These are phyloP conservation scores for Ceratobasidium sp. DNA, from an alignment of 1,284 basidiomycete genomes.

Conservation along the genomic window DNA sequence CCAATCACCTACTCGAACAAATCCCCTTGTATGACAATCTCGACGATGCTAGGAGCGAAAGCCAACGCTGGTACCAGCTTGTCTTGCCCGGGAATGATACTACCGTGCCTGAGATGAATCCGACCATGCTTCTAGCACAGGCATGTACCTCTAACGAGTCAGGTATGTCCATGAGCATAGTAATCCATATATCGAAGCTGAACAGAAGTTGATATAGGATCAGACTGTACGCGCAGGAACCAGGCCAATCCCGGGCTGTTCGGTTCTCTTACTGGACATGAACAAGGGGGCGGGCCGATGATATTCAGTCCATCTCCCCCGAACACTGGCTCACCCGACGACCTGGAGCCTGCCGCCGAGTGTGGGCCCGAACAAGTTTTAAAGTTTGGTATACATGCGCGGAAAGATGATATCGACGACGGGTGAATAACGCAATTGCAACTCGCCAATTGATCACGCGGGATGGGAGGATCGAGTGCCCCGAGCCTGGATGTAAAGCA, in stretches of 20 bases:
- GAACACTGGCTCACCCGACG: background rate
- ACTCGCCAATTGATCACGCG: background rate
- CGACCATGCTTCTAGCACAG: background rate
- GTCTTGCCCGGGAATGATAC: background rate
- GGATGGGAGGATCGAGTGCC: slow-evolving; percentile 19
- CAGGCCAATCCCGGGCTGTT: background rate
- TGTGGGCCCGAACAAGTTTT: background rate
- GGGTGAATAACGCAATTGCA: slow-evolving; percentile 8
- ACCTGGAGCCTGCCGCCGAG: background rate
- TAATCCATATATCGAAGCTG: background rate
- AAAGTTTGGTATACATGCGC: background rate
- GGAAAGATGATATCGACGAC: slow-evolving; percentile 7
- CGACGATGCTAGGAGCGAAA: background rate
- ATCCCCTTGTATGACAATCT: background rate
- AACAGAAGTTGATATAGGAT: background rate
- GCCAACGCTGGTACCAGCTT: background rate
- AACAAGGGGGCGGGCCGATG: background rate
- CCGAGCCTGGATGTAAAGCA: slow-evolving; percentile 3
- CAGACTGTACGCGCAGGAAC: background rate
- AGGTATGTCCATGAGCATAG: background rate
- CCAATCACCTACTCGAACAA: no score
- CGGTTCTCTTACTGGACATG: background rate
- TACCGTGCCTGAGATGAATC: background rate
- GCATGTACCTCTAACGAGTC: background rate
- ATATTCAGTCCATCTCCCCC: background rate